Conservation (phyloP, 495 filamentous ascomycete species). For the Penicillium diatomitis region DNA sequence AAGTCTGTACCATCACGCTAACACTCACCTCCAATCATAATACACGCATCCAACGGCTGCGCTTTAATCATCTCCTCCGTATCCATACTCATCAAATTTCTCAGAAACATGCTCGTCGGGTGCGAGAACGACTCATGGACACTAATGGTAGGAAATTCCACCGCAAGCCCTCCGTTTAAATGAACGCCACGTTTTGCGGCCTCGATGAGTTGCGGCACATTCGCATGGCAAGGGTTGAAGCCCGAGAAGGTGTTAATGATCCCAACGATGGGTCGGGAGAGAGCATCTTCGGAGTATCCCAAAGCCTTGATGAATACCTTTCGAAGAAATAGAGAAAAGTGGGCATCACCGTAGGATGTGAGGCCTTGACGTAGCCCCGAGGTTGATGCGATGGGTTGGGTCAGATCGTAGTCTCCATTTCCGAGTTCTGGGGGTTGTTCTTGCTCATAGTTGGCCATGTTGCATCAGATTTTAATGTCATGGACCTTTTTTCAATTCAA, state of each 20-base stretch:
- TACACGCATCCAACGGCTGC: slow-evolving; percentile 54
- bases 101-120: slow-evolving; percentile 60
- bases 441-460: slow-evolving; percentile 1
- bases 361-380: slow-evolving; percentile 50
- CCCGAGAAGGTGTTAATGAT: slow-evolving; percentile 57
- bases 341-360: slow-evolving; percentile 58
- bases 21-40: slow-evolving; percentile 53
- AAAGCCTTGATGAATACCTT: slow-evolving; percentile 65
- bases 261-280: slow-evolving; percentile 55
- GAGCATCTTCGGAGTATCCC: slow-evolving; percentile 57
- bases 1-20: background rate
- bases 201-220: slow-evolving; percentile 58
- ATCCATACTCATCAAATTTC: slow-evolving; percentile 66
- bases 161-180: slow-evolving; percentile 48
- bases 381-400: slow-evolving; percentile 34
- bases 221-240: slow-evolving; percentile 63
- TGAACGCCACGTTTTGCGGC: slow-evolving; percentile 55
- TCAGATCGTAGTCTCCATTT: slow-evolving; percentile 46
- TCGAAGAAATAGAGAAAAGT: slow-evolving; percentile 60
- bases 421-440: background rate
- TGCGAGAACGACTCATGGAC: slow-evolving; percentile 53
- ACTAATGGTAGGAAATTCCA: slow-evolving; percentile 61
- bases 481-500: background rate
- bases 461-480: background rate
- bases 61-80: slow-evolving; percentile 63